These are phyloP conservation scores for Boletus subparvulus DNA, from an alignment of 768 basidiomycete species.

Conservation along the genomic window DNA sequence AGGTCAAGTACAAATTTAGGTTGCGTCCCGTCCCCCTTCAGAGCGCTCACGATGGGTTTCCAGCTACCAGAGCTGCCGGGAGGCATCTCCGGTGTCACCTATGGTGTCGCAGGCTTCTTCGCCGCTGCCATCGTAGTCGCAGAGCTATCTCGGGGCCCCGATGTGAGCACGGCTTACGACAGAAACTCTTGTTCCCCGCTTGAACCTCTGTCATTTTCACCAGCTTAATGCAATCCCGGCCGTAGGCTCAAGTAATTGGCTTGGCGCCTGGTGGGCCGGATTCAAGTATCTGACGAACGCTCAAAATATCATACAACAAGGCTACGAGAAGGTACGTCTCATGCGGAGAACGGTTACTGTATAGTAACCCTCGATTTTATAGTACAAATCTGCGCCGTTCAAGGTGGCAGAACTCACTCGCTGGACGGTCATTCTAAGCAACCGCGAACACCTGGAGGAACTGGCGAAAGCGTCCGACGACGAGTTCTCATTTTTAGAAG, in stretches of 20 bases:
- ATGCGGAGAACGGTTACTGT: too few relatives aligned
- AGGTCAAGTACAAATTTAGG: too few relatives aligned
- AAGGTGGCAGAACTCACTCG: constrained; percentile 26
- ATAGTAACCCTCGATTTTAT: background rate
- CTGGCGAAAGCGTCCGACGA: background rate
- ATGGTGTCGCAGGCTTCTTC: background rate
- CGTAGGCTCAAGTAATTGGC: background rate
- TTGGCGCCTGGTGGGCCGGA: constrained; percentile 14
- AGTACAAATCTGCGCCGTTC: constrained; percentile 26
- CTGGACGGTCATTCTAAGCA: constrained; percentile 44
- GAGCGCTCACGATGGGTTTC: background rate
- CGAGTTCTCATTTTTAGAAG: constrained; percentile 15
- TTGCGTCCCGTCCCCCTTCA: background rate
- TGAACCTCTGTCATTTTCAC: background rate
- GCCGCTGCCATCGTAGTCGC: background rate
- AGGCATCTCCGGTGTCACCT: background rate
- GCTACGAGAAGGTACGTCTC: constrained; percentile 28
- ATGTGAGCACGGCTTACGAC: background rate
- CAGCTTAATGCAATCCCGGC: constrained; percentile 8
- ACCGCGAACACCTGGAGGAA: constrained; percentile 15
- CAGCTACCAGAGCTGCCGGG: background rate
- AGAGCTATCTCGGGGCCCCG: background rate
- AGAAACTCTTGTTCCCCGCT: background rate
- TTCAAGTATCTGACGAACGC: constrained; percentile 16
- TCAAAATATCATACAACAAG: constrained; percentile 29